Percentiles rank a stretch among this genome's conserved stretches.
Conservation (phyloP, 2,329 filamentous ascomycete genomes). For the Ceratocystis albifundus region DNA sequence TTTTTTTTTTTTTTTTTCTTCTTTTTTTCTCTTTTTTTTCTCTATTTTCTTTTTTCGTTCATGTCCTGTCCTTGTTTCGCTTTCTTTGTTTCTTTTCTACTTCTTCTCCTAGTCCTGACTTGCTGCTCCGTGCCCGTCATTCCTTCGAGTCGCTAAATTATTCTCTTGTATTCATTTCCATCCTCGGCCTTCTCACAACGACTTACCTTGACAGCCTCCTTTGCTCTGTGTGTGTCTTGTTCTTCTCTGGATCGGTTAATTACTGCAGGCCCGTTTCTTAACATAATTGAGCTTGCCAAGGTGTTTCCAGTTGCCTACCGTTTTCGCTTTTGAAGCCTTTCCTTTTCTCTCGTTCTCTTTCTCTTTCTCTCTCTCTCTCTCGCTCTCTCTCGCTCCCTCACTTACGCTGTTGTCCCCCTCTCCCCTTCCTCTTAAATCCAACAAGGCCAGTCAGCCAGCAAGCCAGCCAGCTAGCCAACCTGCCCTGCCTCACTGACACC, state of each 20-base stretch:
- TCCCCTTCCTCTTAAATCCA: background rate
- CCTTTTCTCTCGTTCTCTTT: background rate
- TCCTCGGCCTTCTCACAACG: too few relatives aligned
- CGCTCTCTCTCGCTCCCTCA: background rate
- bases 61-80: background rate
- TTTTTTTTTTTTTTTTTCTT: background rate
- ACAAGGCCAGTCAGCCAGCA: conserved; percentile 10
- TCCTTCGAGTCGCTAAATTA: background rate
- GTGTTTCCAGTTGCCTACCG: too few relatives aligned
- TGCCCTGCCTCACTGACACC: conserved; percentile 10
- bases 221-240: background rate
- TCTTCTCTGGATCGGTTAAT: too few relatives aligned
- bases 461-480: conserved; percentile 9
- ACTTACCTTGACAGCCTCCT: background rate
- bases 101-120: too few relatives aligned
- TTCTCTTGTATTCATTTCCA: too few relatives aligned
- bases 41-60: background rate
- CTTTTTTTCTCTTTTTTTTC: background rate
- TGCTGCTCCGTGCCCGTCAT: background rate
- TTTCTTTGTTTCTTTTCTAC: background rate
- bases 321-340: background rate
- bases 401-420: background rate
- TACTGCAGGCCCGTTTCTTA: too few relatives aligned
- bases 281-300: too few relatives aligned
- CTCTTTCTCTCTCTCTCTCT: background rate